Evolutionary conservation across 2,329 filamentous ascomycete genomes (phyloP).

Genomic region (Ophiostoma sp.): DNA sequence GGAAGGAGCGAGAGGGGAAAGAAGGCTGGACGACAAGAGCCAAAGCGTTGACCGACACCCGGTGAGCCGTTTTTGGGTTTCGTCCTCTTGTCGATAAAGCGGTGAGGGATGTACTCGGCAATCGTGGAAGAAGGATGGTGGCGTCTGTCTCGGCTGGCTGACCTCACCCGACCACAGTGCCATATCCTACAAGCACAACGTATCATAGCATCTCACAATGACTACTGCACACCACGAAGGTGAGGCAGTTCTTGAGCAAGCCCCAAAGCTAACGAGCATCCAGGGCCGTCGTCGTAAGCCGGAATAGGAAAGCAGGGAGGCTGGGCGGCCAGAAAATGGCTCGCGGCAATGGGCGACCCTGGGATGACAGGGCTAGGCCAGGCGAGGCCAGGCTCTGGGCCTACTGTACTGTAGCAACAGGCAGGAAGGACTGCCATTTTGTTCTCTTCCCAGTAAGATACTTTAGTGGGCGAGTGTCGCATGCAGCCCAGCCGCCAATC

Average conservation of each 20-base stretch:
- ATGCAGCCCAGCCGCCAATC: background rate
- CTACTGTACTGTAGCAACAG: background rate
- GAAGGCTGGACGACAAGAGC: background rate
- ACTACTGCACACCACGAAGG: background rate
- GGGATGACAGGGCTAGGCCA: background rate
- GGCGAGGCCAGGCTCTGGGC: background rate
- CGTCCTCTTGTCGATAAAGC: background rate
- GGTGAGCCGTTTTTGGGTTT: background rate
- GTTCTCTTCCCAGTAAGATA: background rate
- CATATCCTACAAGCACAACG: background rate
- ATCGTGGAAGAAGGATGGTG: background rate
- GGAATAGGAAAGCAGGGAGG: slow-evolving; percentile 10
- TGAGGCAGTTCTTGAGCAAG: background rate
- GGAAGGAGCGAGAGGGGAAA: background rate
- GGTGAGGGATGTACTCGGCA: background rate
- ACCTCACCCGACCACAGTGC: background rate
- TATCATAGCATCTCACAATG: background rate
- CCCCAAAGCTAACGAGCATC: background rate
- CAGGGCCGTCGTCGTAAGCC: background rate
- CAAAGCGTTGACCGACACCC: slow-evolving; percentile 2
- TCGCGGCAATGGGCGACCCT: background rate
- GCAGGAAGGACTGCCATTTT: no score
- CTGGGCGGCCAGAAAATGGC: slow-evolving; percentile 20
- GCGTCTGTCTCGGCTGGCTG: background rate
- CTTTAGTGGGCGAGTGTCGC: background rate